Evolutionary conservation across 129 eudicot species (phyloP).

Genomic region (Tagetes patula): DNA sequence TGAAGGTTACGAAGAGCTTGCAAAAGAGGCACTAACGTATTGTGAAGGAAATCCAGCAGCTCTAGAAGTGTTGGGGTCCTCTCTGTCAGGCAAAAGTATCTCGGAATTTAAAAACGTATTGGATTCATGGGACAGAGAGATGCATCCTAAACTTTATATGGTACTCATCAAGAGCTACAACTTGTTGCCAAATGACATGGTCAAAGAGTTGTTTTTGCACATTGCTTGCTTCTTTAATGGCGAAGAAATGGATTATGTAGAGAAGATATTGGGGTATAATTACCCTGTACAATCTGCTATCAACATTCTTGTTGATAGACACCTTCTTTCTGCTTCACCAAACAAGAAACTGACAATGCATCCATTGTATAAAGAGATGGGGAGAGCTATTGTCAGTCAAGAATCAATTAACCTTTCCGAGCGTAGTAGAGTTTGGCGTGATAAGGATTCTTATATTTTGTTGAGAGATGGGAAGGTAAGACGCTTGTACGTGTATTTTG

Average conservation of each 20-base stretch:
- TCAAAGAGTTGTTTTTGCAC: slow-evolving; percentile 33
- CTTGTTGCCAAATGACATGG: background rate
- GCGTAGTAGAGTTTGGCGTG: slow-evolving; percentile 34
- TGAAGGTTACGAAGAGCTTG: slow-evolving; percentile 1
- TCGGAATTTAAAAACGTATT: background rate
- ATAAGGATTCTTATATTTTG: slow-evolving; percentile 20
- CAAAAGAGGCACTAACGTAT: background rate
- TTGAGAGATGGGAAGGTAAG: slow-evolving; percentile 13
- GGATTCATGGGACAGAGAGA: background rate
- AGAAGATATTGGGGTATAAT: slow-evolving; percentile 25
- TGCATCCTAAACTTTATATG: background rate
- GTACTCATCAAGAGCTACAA: slow-evolving; percentile 5
- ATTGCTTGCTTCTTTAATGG: slow-evolving; percentile 44
- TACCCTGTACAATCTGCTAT: slow-evolving; percentile 14
- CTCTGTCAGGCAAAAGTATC: background rate
- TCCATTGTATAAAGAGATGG: slow-evolving; percentile 27
- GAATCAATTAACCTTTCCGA: slow-evolving; percentile 20
- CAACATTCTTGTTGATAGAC: slow-evolving; percentile 8
- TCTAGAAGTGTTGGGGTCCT: slow-evolving; percentile 29
- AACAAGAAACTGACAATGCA: slow-evolving; percentile 33
- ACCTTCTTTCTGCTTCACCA: slow-evolving; percentile 20
- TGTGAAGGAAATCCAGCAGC: slow-evolving; percentile 32
- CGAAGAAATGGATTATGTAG: slow-evolving; percentile 16
- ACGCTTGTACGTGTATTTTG: too few relatives aligned
- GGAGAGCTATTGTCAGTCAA: slow-evolving; percentile 21